Conservation (phyloP, 2,329 filamentous ascomycete genomes). For the Venturia nashicola region DNA sequence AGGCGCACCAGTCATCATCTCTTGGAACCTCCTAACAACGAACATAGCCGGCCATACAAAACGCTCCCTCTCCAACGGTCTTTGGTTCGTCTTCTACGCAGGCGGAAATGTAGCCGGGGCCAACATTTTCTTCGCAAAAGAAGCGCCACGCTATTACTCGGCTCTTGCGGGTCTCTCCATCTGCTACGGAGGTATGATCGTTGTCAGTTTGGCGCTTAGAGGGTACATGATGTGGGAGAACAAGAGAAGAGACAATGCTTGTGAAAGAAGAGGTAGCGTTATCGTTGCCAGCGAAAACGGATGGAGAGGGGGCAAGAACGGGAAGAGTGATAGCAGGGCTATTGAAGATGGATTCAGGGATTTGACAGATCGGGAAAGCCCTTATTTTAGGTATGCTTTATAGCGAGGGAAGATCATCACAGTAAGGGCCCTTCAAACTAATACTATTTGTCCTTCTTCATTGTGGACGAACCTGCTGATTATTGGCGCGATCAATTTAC, state of each 20-base stretch:
- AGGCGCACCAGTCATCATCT: slow-evolving; percentile 38
- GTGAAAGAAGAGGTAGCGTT: not conserved
- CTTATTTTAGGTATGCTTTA: slow-evolving; percentile 23
- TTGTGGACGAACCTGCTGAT: not conserved
- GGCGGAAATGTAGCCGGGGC: slow-evolving; percentile 5
- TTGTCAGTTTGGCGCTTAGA: not conserved
- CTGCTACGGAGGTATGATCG: not conserved
- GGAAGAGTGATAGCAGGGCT: slow-evolving; percentile 16
- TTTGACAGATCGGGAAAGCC: slow-evolving; percentile 21
- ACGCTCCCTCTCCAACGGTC: slow-evolving; percentile 12
- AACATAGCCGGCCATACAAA: slow-evolving; percentile 17
- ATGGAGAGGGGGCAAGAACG: slow-evolving; percentile 16
- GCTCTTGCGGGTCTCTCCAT: not conserved
- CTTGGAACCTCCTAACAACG: slow-evolving; percentile 34
- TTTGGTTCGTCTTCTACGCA: slow-evolving; percentile 12
- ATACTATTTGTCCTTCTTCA: too few species aligned
- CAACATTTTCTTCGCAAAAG: slow-evolving; percentile 5
- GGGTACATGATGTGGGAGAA: slow-evolving; percentile 2
- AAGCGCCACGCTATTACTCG: not conserved
- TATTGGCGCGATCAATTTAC: too few species aligned
- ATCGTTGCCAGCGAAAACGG: slow-evolving; percentile 11
- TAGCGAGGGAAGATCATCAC: slow-evolving; percentile 5
- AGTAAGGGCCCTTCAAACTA: not conserved
- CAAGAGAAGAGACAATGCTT: slow-evolving; percentile 3
- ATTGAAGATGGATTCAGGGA: slow-evolving; percentile 23